phyloP scores from a whole-genome alignment of 2,329 filamentous ascomycete genomes.

The Monilinia fructicola region DNA sequence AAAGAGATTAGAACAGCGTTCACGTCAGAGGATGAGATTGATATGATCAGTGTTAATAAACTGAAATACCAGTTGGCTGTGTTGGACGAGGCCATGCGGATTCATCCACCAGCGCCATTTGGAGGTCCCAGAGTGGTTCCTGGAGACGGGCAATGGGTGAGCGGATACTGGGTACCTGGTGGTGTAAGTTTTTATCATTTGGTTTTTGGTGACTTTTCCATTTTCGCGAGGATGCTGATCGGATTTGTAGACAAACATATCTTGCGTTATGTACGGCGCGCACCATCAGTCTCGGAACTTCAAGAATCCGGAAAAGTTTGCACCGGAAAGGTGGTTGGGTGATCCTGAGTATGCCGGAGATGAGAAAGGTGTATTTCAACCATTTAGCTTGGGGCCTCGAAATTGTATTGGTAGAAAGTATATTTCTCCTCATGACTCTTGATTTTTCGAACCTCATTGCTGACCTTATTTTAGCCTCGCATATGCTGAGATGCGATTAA shows the following conservation, averaged over 20 bases:
- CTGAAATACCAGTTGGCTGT: constrained; percentile 17
- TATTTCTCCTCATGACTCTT: neutral
- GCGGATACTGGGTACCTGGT: constrained; percentile 22
- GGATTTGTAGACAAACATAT: constrained; percentile 21
- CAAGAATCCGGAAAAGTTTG: constrained; percentile 22
- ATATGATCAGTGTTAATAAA: constrained; percentile 29
- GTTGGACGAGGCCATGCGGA: constrained; percentile 21
- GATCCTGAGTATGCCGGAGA: constrained; percentile 27
- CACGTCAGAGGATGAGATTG: constrained; percentile 43
- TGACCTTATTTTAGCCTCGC: constrained; percentile 21
- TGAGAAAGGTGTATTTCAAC: constrained; percentile 16
- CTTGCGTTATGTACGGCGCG: neutral
- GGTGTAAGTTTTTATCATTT: constrained; percentile 5
- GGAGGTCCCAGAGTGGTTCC: constrained; percentile 14
- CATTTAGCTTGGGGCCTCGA: constrained; percentile 26
- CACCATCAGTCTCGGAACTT: constrained; percentile 22
- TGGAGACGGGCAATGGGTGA: neutral
- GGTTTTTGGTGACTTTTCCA: neutral
- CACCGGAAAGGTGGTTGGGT: constrained; percentile 40
- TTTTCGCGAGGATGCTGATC: neutral
- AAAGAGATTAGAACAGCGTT: constrained; percentile 47
- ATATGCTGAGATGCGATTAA: constrained; percentile 27
- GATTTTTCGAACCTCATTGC: neutral
- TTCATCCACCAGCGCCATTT: constrained; percentile 19
- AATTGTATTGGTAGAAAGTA: constrained; percentile 29